Percentiles rank a stretch among this genome's conserved stretches.
These are phyloP conservation scores for Globisporangium abappressorium DNA, from an alignment of 352 stramenopile genomes.

Conservation along the genomic window DNA sequence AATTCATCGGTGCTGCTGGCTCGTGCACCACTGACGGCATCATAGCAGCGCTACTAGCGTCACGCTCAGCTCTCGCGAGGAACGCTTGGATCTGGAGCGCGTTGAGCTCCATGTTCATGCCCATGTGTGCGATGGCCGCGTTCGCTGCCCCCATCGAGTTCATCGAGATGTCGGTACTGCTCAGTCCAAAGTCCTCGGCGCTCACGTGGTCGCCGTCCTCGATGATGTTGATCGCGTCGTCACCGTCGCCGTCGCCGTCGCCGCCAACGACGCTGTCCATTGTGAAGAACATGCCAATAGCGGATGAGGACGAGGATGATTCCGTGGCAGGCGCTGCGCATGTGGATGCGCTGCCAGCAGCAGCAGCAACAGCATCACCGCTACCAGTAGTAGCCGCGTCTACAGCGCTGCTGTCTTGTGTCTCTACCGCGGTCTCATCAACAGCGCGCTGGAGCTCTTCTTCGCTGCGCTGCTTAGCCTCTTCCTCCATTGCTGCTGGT, in stretches of 20 bases:
- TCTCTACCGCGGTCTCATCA: background rate
- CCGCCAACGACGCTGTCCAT: conserved; percentile 13
- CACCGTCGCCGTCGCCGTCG: conserved; percentile 23
- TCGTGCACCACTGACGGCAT: background rate
- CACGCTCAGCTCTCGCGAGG: conserved; percentile 31
- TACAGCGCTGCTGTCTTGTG: background rate
- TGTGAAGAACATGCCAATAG: conserved; percentile 19
- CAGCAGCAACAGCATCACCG: background rate
- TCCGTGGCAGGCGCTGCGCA: background rate
- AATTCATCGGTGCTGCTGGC: background rate
- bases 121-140: conserved; percentile 40
- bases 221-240: conserved; percentile 41
- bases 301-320: background rate
- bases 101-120: conserved; percentile 59
- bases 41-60: background rate
- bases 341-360: background rate
- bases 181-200: conserved; percentile 47
- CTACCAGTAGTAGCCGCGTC: no score
- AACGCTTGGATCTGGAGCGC: conserved; percentile 56
- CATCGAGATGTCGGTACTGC: conserved; percentile 39
- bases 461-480: background rate
- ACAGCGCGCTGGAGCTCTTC: background rate
- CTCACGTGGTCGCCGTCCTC: conserved; percentile 49
- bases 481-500: background rate
- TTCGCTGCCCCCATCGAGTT: conserved; percentile 39